Evolutionary conservation across 2,329 filamentous ascomycete species (phyloP), one percentile per base, ranked within the genome.

Genomic region (Lachnellula cervina): DNA sequence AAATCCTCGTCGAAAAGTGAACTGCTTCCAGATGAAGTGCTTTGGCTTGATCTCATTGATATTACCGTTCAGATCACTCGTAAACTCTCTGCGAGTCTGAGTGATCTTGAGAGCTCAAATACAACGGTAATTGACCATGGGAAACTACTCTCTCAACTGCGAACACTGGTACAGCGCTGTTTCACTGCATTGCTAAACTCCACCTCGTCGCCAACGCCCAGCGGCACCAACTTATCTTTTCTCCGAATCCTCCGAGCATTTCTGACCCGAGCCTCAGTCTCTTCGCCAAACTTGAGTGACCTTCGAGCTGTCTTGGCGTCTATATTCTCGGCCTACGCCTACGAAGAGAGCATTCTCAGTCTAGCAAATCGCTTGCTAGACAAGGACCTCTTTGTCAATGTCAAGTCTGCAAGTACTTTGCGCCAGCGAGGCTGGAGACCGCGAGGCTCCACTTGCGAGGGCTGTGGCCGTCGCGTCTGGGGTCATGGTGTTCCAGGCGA

Each of bases 321-420:
- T 13, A 93, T 99, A 54, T 97, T 99, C 73, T 86, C 93, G 0
- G 93, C 94, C 0, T 99, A 99, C 69, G 87, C 91, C 0, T 97
- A 97, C 69, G 94, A 99, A 71, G 89, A 93, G 70, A 92, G 89
- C 0, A 89, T 99, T 16, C 80, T 99, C 19, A 80, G 82, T 1
- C 81, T 99, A 3, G 90, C 94, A 0, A 96, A 93, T 69, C 81
- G 87, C 4, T 84, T 99, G 54, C 78, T 99, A 0, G 92, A 96
- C 60, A 87, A 90, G 63, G 94, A 94, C 66, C 79, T 96, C 5
- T 99, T 97, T 66, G 82, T 88, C 42, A 87, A 89, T 61, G 90
- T 99, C 37, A 78, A 84, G 44, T 82, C 89, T 63, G 86, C 90
- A 5, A 83, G 88, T 7, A 78, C 81, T 52, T 80, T 94, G 5